Base-by-base conservation (phyloP, 2,329 filamentous ascomycete species). In the Neonectria faginata region DNA sequence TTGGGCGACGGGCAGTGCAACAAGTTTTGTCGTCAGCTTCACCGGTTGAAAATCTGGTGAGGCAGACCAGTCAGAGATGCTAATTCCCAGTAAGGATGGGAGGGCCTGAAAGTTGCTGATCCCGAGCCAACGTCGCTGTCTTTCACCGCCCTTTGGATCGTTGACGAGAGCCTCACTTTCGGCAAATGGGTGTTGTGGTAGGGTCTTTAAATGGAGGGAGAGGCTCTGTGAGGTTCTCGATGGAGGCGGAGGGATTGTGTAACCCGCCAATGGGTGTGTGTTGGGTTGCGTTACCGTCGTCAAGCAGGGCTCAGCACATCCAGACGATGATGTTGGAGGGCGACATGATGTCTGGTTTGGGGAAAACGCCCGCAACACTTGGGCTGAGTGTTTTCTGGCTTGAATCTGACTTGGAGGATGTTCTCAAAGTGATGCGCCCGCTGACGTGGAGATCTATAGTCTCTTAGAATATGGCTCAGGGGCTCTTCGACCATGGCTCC, bases 21-120 rank as follows among this genome's bases (percentile, higher is more conserved):
- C 18, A 54, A 31, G 39, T 51, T 58, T 42, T 33, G 41, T 18
- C 33, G 42, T 50, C 10, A 7, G 25, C 51, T 59, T 63, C 48
- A 59, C 61, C 56, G 61, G 42, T 63, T 52, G 31, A 63, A 41
- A 22, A 44, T 45, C 31, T 20, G 29, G 53, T 39, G 9, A 45
- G n/a, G 6, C 31, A 45, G 42, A 27, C 60, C 60, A 63, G 16
- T 63, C 47, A 57, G 27, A 29, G 29, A 31, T 48, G 27, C 8
- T 22, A 31, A 54, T 33, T 22, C 31, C 18, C 14, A 42, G 41
- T 16, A 52, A 53, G 53, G 53, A 57, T 56, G 60, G 33, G 45
- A 62, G 60, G 60, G 53, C 53, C 60, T 45, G 47, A 27, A 29
- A 18, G 27, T 22, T n/a, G 22, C 18, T 25, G 39, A 47, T 22